These are phyloP conservation scores for Cardiospermum halicacabum DNA, from an alignment of 345 rosid genomes.

Conservation along the genomic window DNA sequence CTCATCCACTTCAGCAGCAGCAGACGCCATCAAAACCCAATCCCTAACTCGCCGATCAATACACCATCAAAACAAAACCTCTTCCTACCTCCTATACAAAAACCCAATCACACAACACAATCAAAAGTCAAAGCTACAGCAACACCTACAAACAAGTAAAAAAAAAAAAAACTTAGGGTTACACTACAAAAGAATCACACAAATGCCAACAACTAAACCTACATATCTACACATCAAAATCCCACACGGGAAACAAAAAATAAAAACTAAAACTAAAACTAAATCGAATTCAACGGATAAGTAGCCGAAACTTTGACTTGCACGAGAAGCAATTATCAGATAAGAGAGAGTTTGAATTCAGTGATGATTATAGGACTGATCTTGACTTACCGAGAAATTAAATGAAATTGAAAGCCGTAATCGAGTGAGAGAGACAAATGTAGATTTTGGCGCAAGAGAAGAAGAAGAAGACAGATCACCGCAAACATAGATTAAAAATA, in stretches of 20 bases:
- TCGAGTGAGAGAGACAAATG: slow-evolving; percentile 3
- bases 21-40: slow-evolving; percentile 53
- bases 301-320: not conserved
- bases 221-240: no score
- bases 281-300: not conserved
- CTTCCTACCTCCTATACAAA: not conserved
- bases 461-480: slow-evolving; percentile 4
- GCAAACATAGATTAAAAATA: not conserved
- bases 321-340: not conserved
- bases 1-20: slow-evolving; percentile 72
- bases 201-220: not conserved
- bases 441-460: not conserved
- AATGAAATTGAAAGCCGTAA: not conserved
- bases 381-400: not conserved
- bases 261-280: not conserved
- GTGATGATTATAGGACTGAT: not conserved
- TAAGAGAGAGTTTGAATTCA: not conserved
- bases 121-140: not conserved
- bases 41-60: slow-evolving; percentile 9
- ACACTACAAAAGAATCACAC: not conserved
- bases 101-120: not conserved
- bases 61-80: not conserved
- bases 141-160: not conserved
- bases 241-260: not conserved
- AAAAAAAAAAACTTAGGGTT: not conserved